These are phyloP conservation scores for Lolium multiflorum DNA, from an alignment of 176 grass and related monocot species.

Conservation along the genomic window DNA sequence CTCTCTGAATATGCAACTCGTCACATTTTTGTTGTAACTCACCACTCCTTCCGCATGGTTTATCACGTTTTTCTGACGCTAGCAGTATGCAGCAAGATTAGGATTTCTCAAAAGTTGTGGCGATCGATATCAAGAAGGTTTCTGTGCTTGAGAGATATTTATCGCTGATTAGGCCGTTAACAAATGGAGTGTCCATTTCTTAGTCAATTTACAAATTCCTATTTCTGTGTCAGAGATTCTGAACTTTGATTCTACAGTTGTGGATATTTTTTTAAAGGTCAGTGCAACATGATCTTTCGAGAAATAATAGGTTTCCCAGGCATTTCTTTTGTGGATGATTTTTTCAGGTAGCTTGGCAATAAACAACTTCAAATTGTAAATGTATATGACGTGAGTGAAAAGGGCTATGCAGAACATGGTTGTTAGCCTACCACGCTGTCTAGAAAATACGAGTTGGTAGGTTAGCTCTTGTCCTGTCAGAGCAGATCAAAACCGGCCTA, in stretches of 20 bases:
- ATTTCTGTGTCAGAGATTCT: no score
- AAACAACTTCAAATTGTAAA: background rate
- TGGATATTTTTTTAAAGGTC: no score
- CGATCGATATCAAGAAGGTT: background rate
- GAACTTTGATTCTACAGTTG: no score
- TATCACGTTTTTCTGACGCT: background rate
- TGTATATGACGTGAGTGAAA: background rate
- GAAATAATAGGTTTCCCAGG: background rate
- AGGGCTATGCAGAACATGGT: background rate
- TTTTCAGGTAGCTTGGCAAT: background rate
- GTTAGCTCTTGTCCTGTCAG: background rate
- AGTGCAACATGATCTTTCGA: background rate
- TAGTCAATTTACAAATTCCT: no score
- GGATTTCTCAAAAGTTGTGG: no score
- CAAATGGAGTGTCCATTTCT: no score
- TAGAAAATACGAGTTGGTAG: slow-evolving; percentile 24
- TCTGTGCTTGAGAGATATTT: background rate
- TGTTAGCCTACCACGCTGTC: slow-evolving; percentile 39
- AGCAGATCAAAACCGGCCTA: background rate
- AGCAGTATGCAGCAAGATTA: no score
- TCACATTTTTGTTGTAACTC: background rate
- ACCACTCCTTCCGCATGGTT: background rate
- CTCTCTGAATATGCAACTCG: background rate
- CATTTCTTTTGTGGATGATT: background rate
- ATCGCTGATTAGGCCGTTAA: background rate